phyloP scores from a whole-genome alignment of 108 stramenopile species.

The Craspedostauros australis region DNA sequence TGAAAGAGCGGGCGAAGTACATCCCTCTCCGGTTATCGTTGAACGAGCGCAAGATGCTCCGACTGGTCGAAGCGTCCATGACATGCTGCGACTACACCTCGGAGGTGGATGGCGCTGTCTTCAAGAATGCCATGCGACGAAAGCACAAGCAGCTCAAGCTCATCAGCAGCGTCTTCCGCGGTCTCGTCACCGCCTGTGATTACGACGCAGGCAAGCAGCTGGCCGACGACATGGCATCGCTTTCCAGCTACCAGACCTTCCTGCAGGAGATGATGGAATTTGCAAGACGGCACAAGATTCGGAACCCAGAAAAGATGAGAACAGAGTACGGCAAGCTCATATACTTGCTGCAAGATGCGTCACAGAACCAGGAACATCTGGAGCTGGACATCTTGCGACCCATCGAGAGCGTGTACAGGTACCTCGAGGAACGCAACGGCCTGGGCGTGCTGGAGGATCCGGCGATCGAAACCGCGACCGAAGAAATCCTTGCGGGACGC shows the following conservation, averaged over 20 bases:
- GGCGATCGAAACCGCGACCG: slow-evolving; percentile 54
- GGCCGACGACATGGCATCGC: slow-evolving; percentile 9
- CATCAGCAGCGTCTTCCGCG: slow-evolving; percentile 48
- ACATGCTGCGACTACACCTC: slow-evolving; percentile 59
- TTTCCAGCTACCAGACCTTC: slow-evolving; percentile 18
- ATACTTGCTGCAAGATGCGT: slow-evolving; percentile 72
- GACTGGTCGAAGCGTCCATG: slow-evolving; percentile 66
- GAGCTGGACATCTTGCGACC: slow-evolving; percentile 12
- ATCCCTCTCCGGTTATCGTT: slow-evolving; percentile 63
- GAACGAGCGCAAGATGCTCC: slow-evolving; percentile 58
- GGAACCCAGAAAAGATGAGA: slow-evolving; percentile 87
- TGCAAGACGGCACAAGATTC: slow-evolving; percentile 74
- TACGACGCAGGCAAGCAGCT: slow-evolving; percentile 47
- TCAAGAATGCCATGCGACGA: slow-evolving; percentile 22
- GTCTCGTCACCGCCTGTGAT: slow-evolving; percentile 55
- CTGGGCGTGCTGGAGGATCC: slow-evolving; percentile 30
- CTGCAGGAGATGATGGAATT: slow-evolving; percentile 63
- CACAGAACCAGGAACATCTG: slow-evolving; percentile 1
- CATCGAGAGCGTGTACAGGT: slow-evolving; percentile 46
- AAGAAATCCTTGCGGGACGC: slow-evolving; percentile 54
- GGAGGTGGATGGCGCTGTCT: slow-evolving; percentile 43
- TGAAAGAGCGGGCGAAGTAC: slow-evolving; percentile 64
- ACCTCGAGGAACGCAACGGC: slow-evolving; percentile 36
- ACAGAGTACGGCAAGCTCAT: slow-evolving; percentile 78
- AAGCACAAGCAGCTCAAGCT: slow-evolving; percentile 42